phyloP scores from a whole-genome alignment of 2,329 filamentous ascomycete species.

The Lachnellula willkommii region DNA sequence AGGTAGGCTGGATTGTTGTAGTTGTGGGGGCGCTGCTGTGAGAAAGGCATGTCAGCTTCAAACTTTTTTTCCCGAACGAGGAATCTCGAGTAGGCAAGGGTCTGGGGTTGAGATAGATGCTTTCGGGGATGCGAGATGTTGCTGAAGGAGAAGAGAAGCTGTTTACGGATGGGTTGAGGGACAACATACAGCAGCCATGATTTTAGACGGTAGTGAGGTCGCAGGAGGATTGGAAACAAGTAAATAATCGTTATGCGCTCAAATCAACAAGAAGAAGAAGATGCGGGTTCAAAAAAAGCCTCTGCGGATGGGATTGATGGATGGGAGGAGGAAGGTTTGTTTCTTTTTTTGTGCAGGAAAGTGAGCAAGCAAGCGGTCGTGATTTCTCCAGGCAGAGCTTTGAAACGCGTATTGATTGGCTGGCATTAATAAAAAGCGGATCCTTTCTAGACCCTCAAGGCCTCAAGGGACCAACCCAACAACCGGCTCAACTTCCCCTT shows the following conservation, averaged over 20 bases:
- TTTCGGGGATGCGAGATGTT: background rate
- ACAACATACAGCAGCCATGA: slow-evolving; percentile 29
- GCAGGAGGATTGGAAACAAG: slow-evolving; percentile 12
- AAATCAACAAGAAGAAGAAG: slow-evolving; percentile 12
- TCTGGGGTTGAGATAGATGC: background rate
- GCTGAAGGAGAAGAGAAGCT: slow-evolving; percentile 3
- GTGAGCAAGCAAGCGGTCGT: no score
- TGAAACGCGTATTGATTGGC: no score
- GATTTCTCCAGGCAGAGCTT: no score
- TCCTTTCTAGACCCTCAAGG: no score
- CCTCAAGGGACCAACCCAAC: no score
- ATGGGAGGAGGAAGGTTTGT: no score
- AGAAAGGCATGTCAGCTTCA: slow-evolving; percentile 20
- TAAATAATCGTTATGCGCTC: slow-evolving; percentile 15
- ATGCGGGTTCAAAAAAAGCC: slow-evolving; percentile 1
- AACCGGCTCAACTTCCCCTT: no score
- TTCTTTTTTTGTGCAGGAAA: no score
- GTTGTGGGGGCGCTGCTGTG: slow-evolving; percentile 32
- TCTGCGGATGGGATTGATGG: background rate
- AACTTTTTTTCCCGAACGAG: background rate
- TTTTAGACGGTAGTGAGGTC: slow-evolving; percentile 9
- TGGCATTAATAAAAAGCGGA: no score
- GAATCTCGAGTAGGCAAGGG: background rate
- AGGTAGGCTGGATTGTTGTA: slow-evolving; percentile 43
- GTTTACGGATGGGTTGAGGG: slow-evolving; percentile 7